Evolutionary conservation across 176 grass and related monocot genomes (phyloP).

Genomic region (Melocanna baccifera): DNA sequence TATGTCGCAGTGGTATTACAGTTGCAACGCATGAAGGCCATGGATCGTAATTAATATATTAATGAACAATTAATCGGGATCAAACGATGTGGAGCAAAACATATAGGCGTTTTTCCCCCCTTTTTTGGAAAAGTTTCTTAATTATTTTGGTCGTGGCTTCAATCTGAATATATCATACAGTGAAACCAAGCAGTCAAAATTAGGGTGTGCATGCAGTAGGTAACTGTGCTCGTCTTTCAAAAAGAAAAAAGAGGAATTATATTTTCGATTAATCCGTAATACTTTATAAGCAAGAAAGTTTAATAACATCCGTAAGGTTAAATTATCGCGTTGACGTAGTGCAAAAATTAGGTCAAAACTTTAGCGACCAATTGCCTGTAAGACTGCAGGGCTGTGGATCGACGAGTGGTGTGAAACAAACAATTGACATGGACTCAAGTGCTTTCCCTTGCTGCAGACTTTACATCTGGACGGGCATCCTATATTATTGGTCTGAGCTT

Average conservation of each 20-base stretch:
- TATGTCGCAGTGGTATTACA: not conserved
- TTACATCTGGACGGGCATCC: slow-evolving; percentile 11
- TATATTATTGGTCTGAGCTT: not conserved
- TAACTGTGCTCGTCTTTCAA: not conserved
- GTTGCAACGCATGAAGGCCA: not conserved
- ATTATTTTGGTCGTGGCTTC: not conserved
- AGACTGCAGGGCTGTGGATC: not conserved
- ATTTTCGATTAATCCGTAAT: not conserved
- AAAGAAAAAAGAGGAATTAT: not conserved
- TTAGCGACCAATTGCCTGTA: not conserved
- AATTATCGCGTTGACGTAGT: not conserved
- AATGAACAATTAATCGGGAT: not conserved
- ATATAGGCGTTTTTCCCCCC: not conserved
- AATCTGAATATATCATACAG: not conserved
- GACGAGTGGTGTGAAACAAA: slow-evolving; percentile 2
- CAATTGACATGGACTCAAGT: not conserved
- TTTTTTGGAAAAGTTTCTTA: not conserved
- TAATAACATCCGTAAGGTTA: not conserved
- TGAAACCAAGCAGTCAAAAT: not conserved
- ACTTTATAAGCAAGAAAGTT: not conserved
- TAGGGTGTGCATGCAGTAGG: not conserved
- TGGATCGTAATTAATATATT: not conserved
- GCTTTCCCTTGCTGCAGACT: not conserved
- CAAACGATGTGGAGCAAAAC: not conserved
- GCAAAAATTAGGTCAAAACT: slow-evolving; percentile 35